Evolutionary conservation across 345 rosid genomes (phyloP), one percentile per base, ranked within the genome.

Genomic region (Euclidium syriacum): DNA sequence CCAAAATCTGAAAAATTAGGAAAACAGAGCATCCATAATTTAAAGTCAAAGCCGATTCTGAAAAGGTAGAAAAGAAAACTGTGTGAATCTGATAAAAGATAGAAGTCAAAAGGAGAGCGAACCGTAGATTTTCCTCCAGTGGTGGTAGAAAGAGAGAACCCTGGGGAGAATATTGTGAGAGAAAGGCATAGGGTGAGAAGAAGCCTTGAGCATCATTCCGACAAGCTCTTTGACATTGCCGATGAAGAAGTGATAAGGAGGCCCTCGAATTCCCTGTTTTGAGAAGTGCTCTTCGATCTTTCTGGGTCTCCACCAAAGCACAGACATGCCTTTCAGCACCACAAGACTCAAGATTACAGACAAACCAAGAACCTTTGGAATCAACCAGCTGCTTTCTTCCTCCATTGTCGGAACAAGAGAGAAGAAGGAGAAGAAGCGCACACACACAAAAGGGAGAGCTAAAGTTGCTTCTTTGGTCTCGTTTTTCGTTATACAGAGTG

Each of bases 111-210:
- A 27, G 19, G 22, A 5, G 34, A 55, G 58, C 72, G 2, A 15
- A 94, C 99, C 99, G 42, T 94, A 90, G 66, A 90, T 83, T 78
- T 94, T 94, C 75, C 85, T 83, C 99, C 99, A 94, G 68, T 94
- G 92, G 58, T 90, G 95, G 65, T 94, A 94, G 40, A 94, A 90
- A 29, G 99, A 74, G 64, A 94, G 92, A 41, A 94, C 99, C 44
- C 99, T 67, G 16, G 99, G 99, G 17, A 94, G 95, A 34, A 94
- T 94, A 78, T 94, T 90, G 80, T 94, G 99, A n/a, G 97, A 94
- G 77, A 76, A 79, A 70, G 98, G 98, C 86, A 89, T 87, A 60
- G 97, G 99, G 24, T 85, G 88, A 44, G 97, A 78, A 56, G 97
- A 90, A 46, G 99, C 97, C 65, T 85, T 77, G 11, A 85, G 53